Evolutionary conservation across 208 protist genomes (phyloP), one percentile per base, ranked within the genome.

Genomic region (Trypanosomatidae sp.): DNA sequence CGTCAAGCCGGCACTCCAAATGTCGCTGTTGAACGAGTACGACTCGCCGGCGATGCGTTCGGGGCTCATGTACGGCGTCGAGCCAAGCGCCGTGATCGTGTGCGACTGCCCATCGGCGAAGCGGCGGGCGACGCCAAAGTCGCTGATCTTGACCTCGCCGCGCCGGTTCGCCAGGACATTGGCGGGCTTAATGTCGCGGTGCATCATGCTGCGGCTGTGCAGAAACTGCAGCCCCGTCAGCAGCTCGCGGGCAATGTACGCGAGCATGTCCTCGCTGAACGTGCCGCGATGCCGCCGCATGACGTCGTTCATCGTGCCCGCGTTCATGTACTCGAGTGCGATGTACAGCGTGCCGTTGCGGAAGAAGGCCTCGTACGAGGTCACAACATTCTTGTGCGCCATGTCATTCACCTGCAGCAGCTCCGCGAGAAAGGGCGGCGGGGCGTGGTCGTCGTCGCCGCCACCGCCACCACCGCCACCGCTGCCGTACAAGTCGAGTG

Each of bases 131-230:
- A 98, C 82, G 13, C 96, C 96, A 70, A 98, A 98, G 61, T 98
- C 96, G 6, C 88, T 94, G 8, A 98, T 88, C 66, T 98, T 98
- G 13, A 98, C 76, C 19, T 92, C 66, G 37, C 95, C 96, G 10
- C 92, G 84, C 5, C 70, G 78, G 67, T 98, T 98, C 24, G 96
- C 72, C 13, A 99, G 67, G 16, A 98, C 70, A 61, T 99, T 99
- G 18, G 81, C 87, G 10, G 96, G 97, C 50, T 98, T 98, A 30
- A 98, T 81, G 43, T 98, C 95, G 21, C 96, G 71, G 54, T 97
- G 96, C 56, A 98, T 81, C 59, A 93, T 77, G 27, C 88, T 89
- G 7, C 73, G 59, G 19, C 60, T 56, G 53, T 95, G 88, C 19
- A 95, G 71, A 60, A 82, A 82, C 43, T 79, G 71, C 4, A 95